Percentiles rank a stretch among this genome's conserved stretches.
Evolutionary conservation across 148 eudicot genomes (phyloP).

Genomic region (Selenicereus undatus): DNA sequence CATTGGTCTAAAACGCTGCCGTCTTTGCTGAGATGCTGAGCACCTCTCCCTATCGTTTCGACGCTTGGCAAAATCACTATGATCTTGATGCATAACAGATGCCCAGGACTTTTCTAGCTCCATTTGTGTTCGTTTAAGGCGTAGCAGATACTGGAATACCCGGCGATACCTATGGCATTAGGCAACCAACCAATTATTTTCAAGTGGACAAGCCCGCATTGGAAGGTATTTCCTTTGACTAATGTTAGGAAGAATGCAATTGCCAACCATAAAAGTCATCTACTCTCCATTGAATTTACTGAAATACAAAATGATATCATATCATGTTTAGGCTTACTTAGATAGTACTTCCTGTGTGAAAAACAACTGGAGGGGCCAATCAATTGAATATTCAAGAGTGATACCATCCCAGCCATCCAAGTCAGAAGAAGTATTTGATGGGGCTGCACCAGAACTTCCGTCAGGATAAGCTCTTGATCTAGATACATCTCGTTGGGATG

Average conservation of each 20-base stretch:
- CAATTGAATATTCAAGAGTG: conserved; percentile 84
- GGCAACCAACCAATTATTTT: not conserved
- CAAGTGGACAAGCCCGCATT: not conserved
- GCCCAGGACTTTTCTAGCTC: conserved; percentile 99
- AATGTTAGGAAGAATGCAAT: not conserved
- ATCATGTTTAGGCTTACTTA: conserved; percentile 46
- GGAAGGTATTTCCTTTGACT: not conserved
- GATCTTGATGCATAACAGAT: conserved; percentile 96
- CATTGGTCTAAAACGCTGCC: conserved; percentile 82
- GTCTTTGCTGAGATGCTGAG: conserved; percentile 60
- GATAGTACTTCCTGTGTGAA: conserved; percentile 92
- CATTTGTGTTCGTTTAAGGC: conserved; percentile 96
- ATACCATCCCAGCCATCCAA: conserved; percentile 98
- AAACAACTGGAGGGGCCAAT: conserved; percentile 95
- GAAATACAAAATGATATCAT: not conserved
- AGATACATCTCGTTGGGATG: conserved; percentile 56
- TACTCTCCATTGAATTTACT: not conserved
- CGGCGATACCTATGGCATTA: conserved; percentile 60
- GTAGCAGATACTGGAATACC: conserved; percentile 86
- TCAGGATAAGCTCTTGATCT: conserved; percentile 54
- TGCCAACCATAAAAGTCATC: not conserved
- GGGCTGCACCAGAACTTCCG: conserved; percentile 46
- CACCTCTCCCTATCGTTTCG: conserved; percentile 46
- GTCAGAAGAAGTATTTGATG: conserved; percentile 47
- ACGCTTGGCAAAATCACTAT: conserved; percentile 67